Percentiles rank a stretch among this genome's conserved stretches.
Conservation (phyloP, 306 rosid genomes). For the Vigna radiata region DNA sequence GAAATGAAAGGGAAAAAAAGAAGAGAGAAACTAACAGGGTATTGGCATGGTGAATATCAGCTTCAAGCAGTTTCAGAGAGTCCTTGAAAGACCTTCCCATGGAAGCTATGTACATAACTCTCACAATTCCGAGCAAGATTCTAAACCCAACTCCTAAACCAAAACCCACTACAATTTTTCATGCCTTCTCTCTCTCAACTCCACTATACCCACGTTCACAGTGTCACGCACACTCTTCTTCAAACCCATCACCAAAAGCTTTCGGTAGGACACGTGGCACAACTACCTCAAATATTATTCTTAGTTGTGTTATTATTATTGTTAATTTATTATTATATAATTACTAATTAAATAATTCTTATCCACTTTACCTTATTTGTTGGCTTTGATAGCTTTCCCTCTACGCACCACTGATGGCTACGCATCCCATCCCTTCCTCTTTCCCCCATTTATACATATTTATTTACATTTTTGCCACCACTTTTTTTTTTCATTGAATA, state of each 20-base stretch:
- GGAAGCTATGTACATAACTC: constrained; percentile 76
- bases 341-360: not conserved
- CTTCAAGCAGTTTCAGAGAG: constrained; percentile 92
- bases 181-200: constrained; percentile 23
- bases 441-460: not conserved
- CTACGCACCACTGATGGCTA: constrained; percentile 45
- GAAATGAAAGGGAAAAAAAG: not conserved
- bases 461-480: constrained; percentile 41
- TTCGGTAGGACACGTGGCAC: constrained; percentile 15
- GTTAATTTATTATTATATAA: not conserved
- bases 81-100: constrained; percentile 99
- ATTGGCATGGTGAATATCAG: constrained; percentile 98
- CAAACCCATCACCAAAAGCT: constrained; percentile 45
- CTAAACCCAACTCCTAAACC: constrained; percentile 1
- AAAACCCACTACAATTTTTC: constrained; percentile 18
- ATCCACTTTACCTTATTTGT: constrained; percentile 33
- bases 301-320: not conserved
- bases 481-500: too few relatives aligned
- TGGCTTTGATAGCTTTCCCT: constrained; percentile 43
- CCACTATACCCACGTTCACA: not conserved
- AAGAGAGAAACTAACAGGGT: constrained; percentile 69
- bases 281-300: not conserved
- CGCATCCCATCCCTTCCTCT: not conserved
- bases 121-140: not conserved
- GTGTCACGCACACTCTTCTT: constrained; percentile 44